Evolutionary conservation across 176 grass and related monocot species (phyloP), one percentile per base, ranked within the genome.

Genomic region (Echinochloa phyllopogon): DNA sequence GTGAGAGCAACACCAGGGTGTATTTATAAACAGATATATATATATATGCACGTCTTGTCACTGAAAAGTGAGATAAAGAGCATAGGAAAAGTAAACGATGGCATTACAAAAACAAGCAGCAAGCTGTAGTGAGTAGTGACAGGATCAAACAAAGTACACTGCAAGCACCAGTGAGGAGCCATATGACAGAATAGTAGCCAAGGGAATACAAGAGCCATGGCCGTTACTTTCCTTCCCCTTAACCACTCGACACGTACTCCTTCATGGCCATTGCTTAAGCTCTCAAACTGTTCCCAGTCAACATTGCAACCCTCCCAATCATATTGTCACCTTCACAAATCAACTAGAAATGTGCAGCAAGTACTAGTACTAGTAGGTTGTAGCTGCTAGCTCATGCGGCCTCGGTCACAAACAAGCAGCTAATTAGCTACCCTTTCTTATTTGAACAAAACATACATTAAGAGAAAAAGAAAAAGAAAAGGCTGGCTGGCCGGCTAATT

Each of bases 311-410:
- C 14, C 29, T 53, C 21, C 57, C 29, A 70, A 69, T 79, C 82
- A 81, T 75, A 62, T n/a, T 64, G 60, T 84, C 86, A 88, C 52
- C 82, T 79, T 80, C 64, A 76, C 45, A 90, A 76, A 90, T 40
- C 56, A 56, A 48, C 61, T 68, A 76, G 25, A 82, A 82, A 88
- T 83, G 53, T 61, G 72, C 52, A 70, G 17, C 72, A 61, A 12
- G 72, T 76, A 59, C 61, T 40, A 57, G 24, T 48, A n/a, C n/a
- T n/a, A 74, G 37, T 75, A 66, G 25, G 23, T 12, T 69, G 51
- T 70, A 62, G 86, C 60, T 82, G 43, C 61, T 23, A 67, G 78
- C 70, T 45, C 78, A 50, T 51, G 69, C 47, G 72, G 29, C 29
- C 1, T 33, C 29, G 29, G 48, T 76, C 48, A 82, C 78, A 74